Evolutionary conservation across 495 filamentous ascomycete species (phyloP).

Genomic region (Friedmanniomyces simplex): DNA sequence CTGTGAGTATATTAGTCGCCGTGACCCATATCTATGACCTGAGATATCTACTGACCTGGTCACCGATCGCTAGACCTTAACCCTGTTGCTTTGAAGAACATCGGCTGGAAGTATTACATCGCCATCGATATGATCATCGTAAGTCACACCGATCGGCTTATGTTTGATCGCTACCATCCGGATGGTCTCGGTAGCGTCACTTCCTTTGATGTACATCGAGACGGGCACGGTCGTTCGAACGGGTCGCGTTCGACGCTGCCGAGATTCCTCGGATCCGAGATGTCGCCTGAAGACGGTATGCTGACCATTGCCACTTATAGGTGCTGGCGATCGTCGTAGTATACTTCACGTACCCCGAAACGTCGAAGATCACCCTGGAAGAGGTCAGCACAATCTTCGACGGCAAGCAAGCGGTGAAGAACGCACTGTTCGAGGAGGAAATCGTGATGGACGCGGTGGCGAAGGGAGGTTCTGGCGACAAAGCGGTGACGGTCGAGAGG

Average conservation of each 20-base stretch:
- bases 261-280: too few species aligned
- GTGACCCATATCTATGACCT: not conserved
- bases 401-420: conserved; percentile 8
- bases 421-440: conserved; percentile 1
- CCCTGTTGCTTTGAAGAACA: conserved; percentile 8
- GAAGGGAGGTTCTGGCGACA: conserved; percentile 1
- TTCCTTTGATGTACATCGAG: too few species aligned
- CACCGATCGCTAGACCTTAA: conserved; percentile 1
- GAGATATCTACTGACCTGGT: not conserved
- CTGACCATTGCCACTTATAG: not conserved
- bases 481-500: conserved; percentile 2
- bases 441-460: not conserved
- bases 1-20: not conserved
- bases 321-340: conserved; percentile 5
- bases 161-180: not conserved
- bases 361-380: conserved; percentile 6
- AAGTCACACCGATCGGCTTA: not conserved
- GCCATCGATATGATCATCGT: conserved; percentile 7
- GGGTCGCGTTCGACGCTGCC: too few species aligned
- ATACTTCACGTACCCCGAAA: conserved; percentile 15
- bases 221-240: too few species aligned
- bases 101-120: conserved; percentile 16
- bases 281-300: not conserved
- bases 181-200: too few species aligned
- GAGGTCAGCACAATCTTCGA: conserved; percentile 14